Base-by-base conservation (phyloP, 345 rosid genomes). In the Heritiera fomes region DNA sequence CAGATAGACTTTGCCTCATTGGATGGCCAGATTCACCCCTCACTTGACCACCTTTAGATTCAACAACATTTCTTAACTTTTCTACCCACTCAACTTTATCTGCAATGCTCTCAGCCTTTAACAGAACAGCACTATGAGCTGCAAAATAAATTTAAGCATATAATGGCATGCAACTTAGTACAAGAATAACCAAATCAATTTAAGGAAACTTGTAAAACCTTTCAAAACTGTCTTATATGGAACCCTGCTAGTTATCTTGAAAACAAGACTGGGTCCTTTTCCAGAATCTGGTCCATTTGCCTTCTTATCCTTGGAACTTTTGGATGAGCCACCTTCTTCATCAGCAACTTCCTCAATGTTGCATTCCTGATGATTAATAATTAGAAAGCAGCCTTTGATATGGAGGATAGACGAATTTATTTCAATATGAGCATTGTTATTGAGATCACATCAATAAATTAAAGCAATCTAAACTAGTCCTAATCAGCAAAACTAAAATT, bases 171-270 rank as follows among this genome's bases (percentile, higher is more conserved):
- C 63, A 55, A 67, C 34, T 47, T 30, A 11, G 67, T 53, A 73
- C 7, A 43, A 64, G 41, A 83, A 63, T 3, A 23, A 71, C 63
- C 79, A 73, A 47, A 80, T 55, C 47, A 72, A 68, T 68, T 72
- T 50, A 73, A 23, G 75, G 50, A 20, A 80, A 50, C 45, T 71
- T 7, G 20, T 28, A 52, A 30, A 81, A 94, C 99, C 98, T 91
- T 97, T 97, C 76, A 97, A 63, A 81, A 97, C 97, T 66, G 98
- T 93, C 88, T 97, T 94, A 70, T 97, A 97, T 17, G 94, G 94
- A 81, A 97, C 92, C 87, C 85, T 97, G 86, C 98, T 90, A 43
- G 90, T 91, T 82, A 97, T 82, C 88, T 91, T 94, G 78, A 94
- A 93, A 78, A 89, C 83, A 82, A 97, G 94, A 78, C 84, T 84